Conservation (phyloP, 345 rosid species). For the Salix koriyanagi region DNA sequence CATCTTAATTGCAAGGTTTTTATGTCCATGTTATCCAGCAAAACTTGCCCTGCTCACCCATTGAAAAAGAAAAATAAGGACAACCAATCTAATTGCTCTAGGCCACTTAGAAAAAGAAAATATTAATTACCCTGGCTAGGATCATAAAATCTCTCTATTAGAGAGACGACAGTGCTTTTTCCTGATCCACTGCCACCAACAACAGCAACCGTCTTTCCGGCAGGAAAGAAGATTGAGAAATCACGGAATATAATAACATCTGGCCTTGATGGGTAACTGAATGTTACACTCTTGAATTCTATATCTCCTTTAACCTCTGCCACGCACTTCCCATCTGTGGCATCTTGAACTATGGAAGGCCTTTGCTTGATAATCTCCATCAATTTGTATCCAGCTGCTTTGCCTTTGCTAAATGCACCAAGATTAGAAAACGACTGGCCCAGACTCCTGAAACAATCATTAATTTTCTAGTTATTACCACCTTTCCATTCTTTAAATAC, state of each 20-base stretch:
- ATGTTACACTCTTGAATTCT: conserved; percentile 84
- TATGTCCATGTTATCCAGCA: conserved; percentile 84
- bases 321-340: conserved; percentile 63
- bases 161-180: conserved; percentile 95
- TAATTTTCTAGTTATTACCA: background rate
- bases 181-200: conserved; percentile 99
- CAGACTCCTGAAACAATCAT: conserved; percentile 69
- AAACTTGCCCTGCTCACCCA: conserved; percentile 67
- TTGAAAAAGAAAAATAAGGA: background rate
- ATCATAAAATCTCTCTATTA: conserved; percentile 93
- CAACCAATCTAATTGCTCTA: background rate
- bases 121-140: conserved; percentile 67
- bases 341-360: conserved; percentile 81
- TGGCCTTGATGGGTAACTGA: conserved; percentile 97
- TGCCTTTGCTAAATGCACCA: conserved; percentile 98
- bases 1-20: conserved; percentile 83
- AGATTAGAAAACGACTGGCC: conserved; percentile 99
- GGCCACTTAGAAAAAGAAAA: background rate
- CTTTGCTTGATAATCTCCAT: conserved; percentile 93
- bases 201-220: conserved; percentile 93
- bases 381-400: conserved; percentile 91
- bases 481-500: background rate
- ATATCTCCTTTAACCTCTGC: conserved; percentile 78
- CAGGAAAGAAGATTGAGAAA: conserved; percentile 87
- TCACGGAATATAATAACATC: conserved; percentile 84